Percentiles rank a stretch among this genome's conserved stretches.
phyloP scores from a whole-genome alignment of 2,329 filamentous ascomycete species.

The Teratosphaeria zuluensis region DNA sequence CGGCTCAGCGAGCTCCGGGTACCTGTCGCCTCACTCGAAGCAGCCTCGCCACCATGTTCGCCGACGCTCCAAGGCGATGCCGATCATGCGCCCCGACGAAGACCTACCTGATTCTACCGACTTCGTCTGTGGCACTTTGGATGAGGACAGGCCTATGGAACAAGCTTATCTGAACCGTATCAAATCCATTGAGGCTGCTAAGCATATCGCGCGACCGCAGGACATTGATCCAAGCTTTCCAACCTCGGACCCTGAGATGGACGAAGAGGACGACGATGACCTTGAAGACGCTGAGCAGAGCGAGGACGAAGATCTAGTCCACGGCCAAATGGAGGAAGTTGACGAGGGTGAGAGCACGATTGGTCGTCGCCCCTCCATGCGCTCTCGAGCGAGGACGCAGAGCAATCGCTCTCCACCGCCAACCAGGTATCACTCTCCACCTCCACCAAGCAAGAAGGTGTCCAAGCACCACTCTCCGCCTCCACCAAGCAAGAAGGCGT shows the following conservation, averaged over 20 bases:
- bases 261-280: constrained; percentile 63
- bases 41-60: constrained; percentile 8
- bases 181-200: constrained; percentile 69
- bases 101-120: constrained; percentile 95
- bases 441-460: constrained; percentile 35
- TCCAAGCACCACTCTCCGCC: constrained; percentile 34
- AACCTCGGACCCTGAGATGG: constrained; percentile 78
- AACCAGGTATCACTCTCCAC: constrained; percentile 11
- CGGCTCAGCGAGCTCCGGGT: constrained; percentile 38
- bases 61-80: constrained; percentile 30
- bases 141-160: constrained; percentile 91
- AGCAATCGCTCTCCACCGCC: constrained; percentile 29
- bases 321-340: constrained; percentile 40
- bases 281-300: constrained; percentile 51
- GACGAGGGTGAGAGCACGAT: constrained; percentile 7
- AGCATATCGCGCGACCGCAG: constrained; percentile 77
- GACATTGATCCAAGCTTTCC: constrained; percentile 98
- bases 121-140: constrained; percentile 95
- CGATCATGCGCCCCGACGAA: constrained; percentile 15
- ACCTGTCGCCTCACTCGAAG: constrained; percentile 10
- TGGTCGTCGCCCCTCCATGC: constrained; percentile 26
- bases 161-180: constrained; percentile 82
- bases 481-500: constrained; percentile 36
- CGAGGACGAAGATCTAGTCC: constrained; percentile 53
- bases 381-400: constrained; percentile 9